A percentile compares a stretch with the other conserved stretches of the same genome.
phyloP scores from a whole-genome alignment of 2,329 filamentous ascomycete species.

The Capronia epimyces region DNA sequence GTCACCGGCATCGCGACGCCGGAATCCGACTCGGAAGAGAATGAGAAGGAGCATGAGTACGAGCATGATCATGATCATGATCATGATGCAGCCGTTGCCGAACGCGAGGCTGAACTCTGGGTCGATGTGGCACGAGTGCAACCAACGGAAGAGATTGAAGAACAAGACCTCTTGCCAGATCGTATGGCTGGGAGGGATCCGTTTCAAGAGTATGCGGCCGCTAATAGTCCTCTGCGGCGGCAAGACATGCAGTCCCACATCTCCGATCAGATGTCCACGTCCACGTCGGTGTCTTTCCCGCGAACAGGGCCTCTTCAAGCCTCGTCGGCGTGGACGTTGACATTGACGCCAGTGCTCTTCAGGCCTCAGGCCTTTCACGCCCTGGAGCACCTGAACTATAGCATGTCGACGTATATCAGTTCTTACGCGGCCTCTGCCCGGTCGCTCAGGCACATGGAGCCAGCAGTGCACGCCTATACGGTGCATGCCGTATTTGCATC shows the following conservation, averaged over 20 bases:
- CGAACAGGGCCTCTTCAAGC: too few relatives aligned
- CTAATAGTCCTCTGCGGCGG: too few relatives aligned
- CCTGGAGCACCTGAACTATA: slow-evolving; percentile 4
- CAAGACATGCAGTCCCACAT: too few relatives aligned
- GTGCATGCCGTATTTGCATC: slow-evolving; percentile 16
- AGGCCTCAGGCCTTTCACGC: slow-evolving; percentile 3
- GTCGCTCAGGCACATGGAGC: slow-evolving; percentile 2
- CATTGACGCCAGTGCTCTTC: not conserved
- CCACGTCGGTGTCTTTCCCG: not conserved
- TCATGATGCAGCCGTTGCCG: too few relatives aligned
- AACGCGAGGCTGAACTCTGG: too few relatives aligned
- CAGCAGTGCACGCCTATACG: slow-evolving; percentile 7
- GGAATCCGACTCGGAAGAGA: slow-evolving; percentile 3
- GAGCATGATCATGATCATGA: too few relatives aligned
- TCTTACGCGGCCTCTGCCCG: not conserved
- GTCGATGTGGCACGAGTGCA: too few relatives aligned
- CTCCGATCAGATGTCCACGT: not conserved
- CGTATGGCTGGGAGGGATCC: too few relatives aligned
- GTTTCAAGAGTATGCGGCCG: too few relatives aligned
- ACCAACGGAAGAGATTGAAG: too few relatives aligned
- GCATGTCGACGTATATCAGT: slow-evolving; percentile 4
- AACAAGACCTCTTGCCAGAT: too few relatives aligned
- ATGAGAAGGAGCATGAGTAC: too few relatives aligned
- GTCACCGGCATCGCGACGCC: slow-evolving; percentile 1
- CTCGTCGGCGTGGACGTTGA: not conserved